Base-by-base conservation (phyloP, 78 protist species). In the Salpingoeca rosetta region DNA sequence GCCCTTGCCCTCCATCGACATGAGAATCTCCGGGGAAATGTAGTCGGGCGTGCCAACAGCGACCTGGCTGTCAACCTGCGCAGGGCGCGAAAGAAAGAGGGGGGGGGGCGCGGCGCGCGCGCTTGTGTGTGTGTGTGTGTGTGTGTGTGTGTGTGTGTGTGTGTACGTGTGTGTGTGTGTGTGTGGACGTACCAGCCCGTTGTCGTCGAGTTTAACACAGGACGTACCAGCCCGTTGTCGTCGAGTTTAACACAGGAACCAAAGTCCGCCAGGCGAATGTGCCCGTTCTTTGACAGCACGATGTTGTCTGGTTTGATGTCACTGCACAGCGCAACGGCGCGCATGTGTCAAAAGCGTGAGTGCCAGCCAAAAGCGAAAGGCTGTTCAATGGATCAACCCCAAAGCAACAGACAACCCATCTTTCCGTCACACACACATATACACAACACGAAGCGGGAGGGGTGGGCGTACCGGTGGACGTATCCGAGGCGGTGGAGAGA, bases 271-370 rank as follows among this genome's bases (percentile, higher is more conserved):
- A 91, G 88, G 44, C 45, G 73, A 17, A 91, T 17, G 44, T 91
- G 75, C 37, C 90, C 90, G 26, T 77, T 43, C n/a, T 12, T 27
- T 51, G 81, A 80, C 22, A 94, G 44, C n/a, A 93, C 85, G 24
- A 92, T 35, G 88, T 95, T 95, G 65, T 94, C 97, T 0, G 97
- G 98, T 81, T 97, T 97, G 76, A 95, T 74, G 87, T 97, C 98
- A 3, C 98, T 51, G 89, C 95, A 97, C 28, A 75, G 24, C 3
- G 78, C 10, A 35, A 11, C 76, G 28, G 76, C n/a, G 38, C 38
- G n/a, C 38, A 28, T 22, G 10, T 28, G n/a, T 7, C 76, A 72
- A 72, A 22, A 12, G 76, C 28, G 11, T 72, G 76, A 72, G 76
- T 72, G n/a, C n/a, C n/a, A n/a, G n/a, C n/a, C n/a, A n/a, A n/a